These are phyloP conservation scores for Geotrichum reessii DNA, from an alignment of 1,139 yeast genomes.

Conservation along the genomic window DNA sequence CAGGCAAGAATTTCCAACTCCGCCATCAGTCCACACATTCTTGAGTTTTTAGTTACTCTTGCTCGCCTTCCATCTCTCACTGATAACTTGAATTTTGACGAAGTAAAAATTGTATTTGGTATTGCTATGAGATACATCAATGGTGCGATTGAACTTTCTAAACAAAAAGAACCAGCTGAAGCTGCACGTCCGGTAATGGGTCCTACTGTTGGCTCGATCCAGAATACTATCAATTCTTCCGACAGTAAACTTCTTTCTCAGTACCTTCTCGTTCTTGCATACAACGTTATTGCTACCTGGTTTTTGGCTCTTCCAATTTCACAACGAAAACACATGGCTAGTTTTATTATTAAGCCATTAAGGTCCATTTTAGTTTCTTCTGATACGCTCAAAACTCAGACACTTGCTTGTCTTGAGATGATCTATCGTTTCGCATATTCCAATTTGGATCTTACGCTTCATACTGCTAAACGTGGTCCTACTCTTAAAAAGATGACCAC, in stretches of 20 bases:
- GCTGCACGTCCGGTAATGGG: constrained; percentile 41
- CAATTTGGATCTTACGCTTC: constrained; percentile 52
- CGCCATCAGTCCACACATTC: constrained; percentile 64
- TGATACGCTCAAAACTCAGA: constrained; percentile 45
- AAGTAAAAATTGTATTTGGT: constrained; percentile 73
- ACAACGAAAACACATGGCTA: constrained; percentile 55
- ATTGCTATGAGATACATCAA: constrained; percentile 77
- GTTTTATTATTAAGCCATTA: constrained; percentile 49
- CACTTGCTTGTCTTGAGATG: constrained; percentile 62
- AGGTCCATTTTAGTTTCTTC: constrained; percentile 34
- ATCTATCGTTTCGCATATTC: constrained; percentile 62
- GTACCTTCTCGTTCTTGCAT: constrained; percentile 59
- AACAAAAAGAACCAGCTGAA: constrained; percentile 37
- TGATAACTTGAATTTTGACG: constrained; percentile 69
- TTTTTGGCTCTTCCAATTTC: constrained; percentile 56
- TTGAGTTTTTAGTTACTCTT: constrained; percentile 66
- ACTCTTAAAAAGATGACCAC: constrained; percentile 18
- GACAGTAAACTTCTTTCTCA: constrained; percentile 42
- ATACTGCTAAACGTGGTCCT: constrained; percentile 24
- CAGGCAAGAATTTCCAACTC: constrained; percentile 71
- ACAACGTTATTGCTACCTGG: constrained; percentile 67
- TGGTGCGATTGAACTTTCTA: constrained; percentile 51
- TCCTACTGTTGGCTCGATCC: constrained; percentile 20
- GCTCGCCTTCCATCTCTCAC: constrained; percentile 63
- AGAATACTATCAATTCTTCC: constrained; percentile 16